A percentile compares a stretch with the other conserved stretches of the same genome.
Conservation (phyloP, 2,329 filamentous ascomycete species). For the Lanzia echinophila region DNA sequence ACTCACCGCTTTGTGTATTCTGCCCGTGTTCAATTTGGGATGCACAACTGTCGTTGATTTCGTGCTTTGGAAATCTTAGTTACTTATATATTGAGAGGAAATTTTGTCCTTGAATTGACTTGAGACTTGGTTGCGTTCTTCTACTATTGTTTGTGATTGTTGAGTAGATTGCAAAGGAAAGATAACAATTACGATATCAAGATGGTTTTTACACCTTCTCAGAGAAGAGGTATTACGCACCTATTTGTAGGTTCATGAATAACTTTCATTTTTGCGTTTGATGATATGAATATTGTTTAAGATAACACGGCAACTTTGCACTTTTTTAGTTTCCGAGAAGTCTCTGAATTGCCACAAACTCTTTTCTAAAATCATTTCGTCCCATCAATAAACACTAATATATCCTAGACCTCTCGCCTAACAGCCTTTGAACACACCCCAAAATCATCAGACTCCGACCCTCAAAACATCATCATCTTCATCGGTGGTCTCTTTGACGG, state of each 20-base stretch:
- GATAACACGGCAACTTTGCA: background rate
- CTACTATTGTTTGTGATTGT: too few species aligned
- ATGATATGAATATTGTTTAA: background rate
- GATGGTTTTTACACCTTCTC: background rate
- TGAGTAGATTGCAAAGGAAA: too few species aligned
- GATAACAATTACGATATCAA: background rate
- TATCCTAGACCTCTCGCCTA: constrained; percentile 23
- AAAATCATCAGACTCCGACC: constrained; percentile 4
- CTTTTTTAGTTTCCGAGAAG: background rate
- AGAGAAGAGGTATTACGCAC: constrained; percentile 15
- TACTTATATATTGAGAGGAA: too few species aligned
- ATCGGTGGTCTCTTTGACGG: constrained; percentile 50
- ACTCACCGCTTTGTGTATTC: too few species aligned
- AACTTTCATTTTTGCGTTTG: background rate
- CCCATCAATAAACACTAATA: background rate
- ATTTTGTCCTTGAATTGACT: too few species aligned
- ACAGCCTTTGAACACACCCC: constrained; percentile 30
- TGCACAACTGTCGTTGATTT: too few species aligned
- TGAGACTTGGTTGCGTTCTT: too few species aligned
- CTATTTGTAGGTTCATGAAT: constrained; percentile 13
- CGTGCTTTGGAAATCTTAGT: too few species aligned
- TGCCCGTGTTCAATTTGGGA: too few species aligned
- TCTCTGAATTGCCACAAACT: background rate
- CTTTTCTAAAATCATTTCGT: background rate
- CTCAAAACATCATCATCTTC: constrained; percentile 43